Evolutionary conservation across 495 filamentous ascomycete genomes (phyloP).

Genomic region (Darksidea phi): DNA sequence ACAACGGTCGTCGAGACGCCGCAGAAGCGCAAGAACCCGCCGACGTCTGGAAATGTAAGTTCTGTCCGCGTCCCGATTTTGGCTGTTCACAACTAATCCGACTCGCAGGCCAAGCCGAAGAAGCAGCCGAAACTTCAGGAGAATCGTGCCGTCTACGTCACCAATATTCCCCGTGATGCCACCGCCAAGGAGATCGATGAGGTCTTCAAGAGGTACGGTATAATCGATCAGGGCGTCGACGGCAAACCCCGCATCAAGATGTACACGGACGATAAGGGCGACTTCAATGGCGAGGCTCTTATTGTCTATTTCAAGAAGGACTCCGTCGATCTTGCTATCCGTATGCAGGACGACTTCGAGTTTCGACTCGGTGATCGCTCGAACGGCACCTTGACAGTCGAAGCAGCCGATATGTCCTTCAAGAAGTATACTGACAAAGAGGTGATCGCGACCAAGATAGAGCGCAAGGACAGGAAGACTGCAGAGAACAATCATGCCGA

Average conservation of each 20-base stretch:
- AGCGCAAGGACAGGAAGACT: conserved; percentile 58
- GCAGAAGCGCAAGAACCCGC: conserved; percentile 8
- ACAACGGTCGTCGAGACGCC: background rate
- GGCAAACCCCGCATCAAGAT: conserved; percentile 87
- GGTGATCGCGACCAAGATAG: conserved; percentile 81
- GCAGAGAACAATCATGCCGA: conserved; percentile 8
- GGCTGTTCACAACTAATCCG: too few species aligned
- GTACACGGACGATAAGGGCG: conserved; percentile 77
- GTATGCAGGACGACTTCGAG: conserved; percentile 86
- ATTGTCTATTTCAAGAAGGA: conserved; percentile 93
- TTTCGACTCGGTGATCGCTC: conserved; percentile 64
- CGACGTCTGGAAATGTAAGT: conserved; percentile 1
- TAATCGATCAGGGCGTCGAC: conserved; percentile 93
- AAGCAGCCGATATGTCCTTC: conserved; percentile 82
- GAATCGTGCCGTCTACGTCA: conserved; percentile 90
- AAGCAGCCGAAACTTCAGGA: conserved; percentile 49
- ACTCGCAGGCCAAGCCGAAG: conserved; percentile 45
- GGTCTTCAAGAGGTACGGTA: conserved; percentile 82
- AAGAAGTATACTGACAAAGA: conserved; percentile 60
- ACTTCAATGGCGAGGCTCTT: conserved; percentile 89
- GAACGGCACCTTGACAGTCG: conserved; percentile 71
- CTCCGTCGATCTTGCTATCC: conserved; percentile 82
- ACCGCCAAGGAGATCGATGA: conserved; percentile 75
- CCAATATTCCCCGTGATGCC: conserved; percentile 74
- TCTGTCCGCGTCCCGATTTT: conserved; percentile 32